These are phyloP conservation scores for Phallus indusiatus DNA, from an alignment of 768 basidiomycete genomes.

Conservation along the genomic window DNA sequence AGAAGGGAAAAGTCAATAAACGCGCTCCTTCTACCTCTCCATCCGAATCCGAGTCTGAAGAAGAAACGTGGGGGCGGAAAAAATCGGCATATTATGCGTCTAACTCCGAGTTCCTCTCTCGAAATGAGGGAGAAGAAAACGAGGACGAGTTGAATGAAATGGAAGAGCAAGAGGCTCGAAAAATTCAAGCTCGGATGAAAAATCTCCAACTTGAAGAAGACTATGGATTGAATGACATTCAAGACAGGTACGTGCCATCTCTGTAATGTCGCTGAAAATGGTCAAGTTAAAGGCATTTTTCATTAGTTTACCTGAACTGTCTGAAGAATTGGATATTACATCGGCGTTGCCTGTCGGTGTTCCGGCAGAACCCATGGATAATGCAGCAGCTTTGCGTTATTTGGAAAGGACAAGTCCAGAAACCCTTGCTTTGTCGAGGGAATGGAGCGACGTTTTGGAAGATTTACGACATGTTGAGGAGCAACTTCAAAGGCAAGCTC, in stretches of 20 bases:
- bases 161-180: constrained; percentile 78
- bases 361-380: constrained; percentile 42
- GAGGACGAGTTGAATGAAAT: constrained; percentile 85
- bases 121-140: constrained; percentile 46
- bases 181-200: constrained; percentile 67
- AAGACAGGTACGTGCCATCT: constrained; percentile 23
- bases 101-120: constrained; percentile 56
- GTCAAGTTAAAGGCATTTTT: neutral
- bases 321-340: neutral
- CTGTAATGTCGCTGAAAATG: neutral
- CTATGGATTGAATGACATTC: constrained; percentile 67
- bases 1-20: constrained; percentile 11
- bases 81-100: constrained; percentile 81
- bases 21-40: constrained; percentile 5
- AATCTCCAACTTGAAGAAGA: constrained; percentile 69
- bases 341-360: constrained; percentile 15
- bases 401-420: constrained; percentile 73
- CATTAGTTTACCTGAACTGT: neutral
- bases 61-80: constrained; percentile 76
- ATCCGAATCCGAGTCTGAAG: constrained; percentile 29
- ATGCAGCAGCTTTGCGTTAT: constrained; percentile 48
- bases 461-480: constrained; percentile 42
- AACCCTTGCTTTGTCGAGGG: constrained; percentile 68
- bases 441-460: constrained; percentile 67
- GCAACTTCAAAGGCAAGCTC: constrained; percentile 42